Conservation (phyloP, 192 early-diverging fungal genomes). For the Blastocladiella britannica region DNA sequence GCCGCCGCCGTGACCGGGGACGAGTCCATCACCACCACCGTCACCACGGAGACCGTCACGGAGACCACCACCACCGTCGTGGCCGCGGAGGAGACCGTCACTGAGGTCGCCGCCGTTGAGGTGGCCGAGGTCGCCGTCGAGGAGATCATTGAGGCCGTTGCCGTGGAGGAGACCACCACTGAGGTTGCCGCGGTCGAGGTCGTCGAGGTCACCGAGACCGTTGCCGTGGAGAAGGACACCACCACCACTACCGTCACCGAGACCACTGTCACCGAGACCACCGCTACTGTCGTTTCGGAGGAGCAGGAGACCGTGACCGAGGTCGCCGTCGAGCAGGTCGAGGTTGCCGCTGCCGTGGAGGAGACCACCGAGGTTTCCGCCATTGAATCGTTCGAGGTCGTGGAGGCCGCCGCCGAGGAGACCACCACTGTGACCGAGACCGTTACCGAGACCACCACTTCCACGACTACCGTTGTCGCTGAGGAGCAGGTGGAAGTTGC, state of each 20-base stretch:
- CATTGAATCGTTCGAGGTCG: slow-evolving; percentile 14
- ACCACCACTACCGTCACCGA: slow-evolving; percentile 9
- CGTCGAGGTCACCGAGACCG: slow-evolving; percentile 3
- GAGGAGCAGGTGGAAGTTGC: too few relatives aligned
- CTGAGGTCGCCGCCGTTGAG: not conserved
- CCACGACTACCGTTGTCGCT: too few relatives aligned
- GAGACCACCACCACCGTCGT: slow-evolving; percentile 1
- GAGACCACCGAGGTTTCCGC: too few relatives aligned
- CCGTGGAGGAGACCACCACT: slow-evolving; percentile 9
- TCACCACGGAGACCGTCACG: slow-evolving; percentile 7
- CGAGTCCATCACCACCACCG: slow-evolving; percentile 8
- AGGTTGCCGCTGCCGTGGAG: slow-evolving; percentile 7
- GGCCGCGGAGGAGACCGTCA: not conserved
- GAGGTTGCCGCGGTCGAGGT: slow-evolving; percentile 3
- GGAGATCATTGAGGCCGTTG: slow-evolving; percentile 11
- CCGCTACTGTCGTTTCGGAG: slow-evolving; percentile 7
- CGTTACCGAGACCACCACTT: too few relatives aligned
- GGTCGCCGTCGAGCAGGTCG: slow-evolving; percentile 13
- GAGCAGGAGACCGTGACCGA: slow-evolving; percentile 15
- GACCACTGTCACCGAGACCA: slow-evolving; percentile 5
- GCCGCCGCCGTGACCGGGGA: too few relatives aligned
- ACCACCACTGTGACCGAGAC: too few relatives aligned
- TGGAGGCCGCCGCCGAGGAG: slow-evolving; percentile 7
- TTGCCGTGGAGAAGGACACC: slow-evolving; percentile 3
- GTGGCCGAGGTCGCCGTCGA: slow-evolving; percentile 4